Conservation (phyloP, 441 rosid genomes). For the Pelargonium citronellum region DNA sequence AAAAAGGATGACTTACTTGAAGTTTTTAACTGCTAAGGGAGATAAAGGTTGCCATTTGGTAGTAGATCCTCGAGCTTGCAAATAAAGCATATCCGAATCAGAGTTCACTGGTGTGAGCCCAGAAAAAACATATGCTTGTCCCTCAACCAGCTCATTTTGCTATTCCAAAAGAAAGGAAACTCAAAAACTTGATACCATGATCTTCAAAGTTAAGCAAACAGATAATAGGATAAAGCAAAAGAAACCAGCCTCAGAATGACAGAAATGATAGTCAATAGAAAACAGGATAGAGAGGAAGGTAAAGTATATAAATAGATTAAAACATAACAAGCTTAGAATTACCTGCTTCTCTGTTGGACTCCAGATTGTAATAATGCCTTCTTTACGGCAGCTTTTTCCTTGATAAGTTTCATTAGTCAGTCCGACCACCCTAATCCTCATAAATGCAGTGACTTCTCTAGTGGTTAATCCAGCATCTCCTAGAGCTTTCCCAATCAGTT, state of each 20-base stretch:
- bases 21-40: slow-evolving; percentile 37
- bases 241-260: not conserved
- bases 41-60: slow-evolving; percentile 60
- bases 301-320: slow-evolving; percentile 4
- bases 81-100: slow-evolving; percentile 58
- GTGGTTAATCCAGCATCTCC: slow-evolving; percentile 61
- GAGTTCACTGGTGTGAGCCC: slow-evolving; percentile 63
- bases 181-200: not conserved
- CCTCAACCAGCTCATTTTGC: slow-evolving; percentile 73
- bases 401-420: slow-evolving; percentile 35
- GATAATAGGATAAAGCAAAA: not conserved
- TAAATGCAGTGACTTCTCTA: slow-evolving; percentile 77
- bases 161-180: slow-evolving; percentile 30
- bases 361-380: slow-evolving; percentile 90
- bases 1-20: slow-evolving; percentile 44
- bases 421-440: slow-evolving; percentile 86
- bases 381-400: slow-evolving; percentile 37
- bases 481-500: slow-evolving; percentile 60
- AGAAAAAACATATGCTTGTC: slow-evolving; percentile 60
- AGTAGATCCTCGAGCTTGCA: slow-evolving; percentile 74
- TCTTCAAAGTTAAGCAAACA: slow-evolving; percentile 8
- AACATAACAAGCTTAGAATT: slow-evolving; percentile 22
- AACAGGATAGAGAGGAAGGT: slow-evolving; percentile 11
- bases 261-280: not conserved
- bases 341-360: slow-evolving; percentile 90